Evolutionary conservation across 345 rosid genomes (phyloP), one percentile per base, ranked within the genome.

Genomic region (Schrenkiella parvula): DNA sequence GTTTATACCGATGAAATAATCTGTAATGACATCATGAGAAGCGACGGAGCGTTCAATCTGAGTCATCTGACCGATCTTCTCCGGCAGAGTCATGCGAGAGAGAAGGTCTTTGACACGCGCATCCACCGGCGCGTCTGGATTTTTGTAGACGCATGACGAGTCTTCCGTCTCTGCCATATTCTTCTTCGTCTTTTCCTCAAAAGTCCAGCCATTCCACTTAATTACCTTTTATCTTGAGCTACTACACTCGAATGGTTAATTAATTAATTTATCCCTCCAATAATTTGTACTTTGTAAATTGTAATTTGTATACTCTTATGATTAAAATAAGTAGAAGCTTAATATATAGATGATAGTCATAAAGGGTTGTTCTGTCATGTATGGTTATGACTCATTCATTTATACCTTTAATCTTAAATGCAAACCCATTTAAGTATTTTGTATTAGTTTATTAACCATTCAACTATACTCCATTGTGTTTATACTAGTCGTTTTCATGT

Each of bases 61-160:
- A 46, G 92, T 84, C 96, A 93, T 89, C 77, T 91, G 98, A 6
- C 92, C 92, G 50, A 93, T 67, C 67, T 91, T 93, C 74, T 91
- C 97, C 60, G 61, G 56, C 46, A 89, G 46, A 39, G 83, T 93
- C 97, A 93, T 91, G 57, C 90, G 84, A 38, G 92, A 85, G 60
- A 91, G 86, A 79, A 91, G 89, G 82, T 93, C 96, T 25, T 80
- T 62, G 50, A 91, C 71, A 39, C 97, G 92, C 80, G 77, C 86
- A 75, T 93, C 95, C 3, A 84, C 75, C 5, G 86, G 83, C 47
- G 84, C 89, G 44, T 75, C 28, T 17, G 84, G 80, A 52, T 89
- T 75, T 73, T 76, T 90, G 92, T 87, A 90, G 60, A 83, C 48
- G 80, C 74, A 85, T 9, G 75, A 70, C 82, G 69, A 73, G 25